phyloP scores from a whole-genome alignment of 148 eudicot genomes.

The Chenopodium berlandieri region DNA sequence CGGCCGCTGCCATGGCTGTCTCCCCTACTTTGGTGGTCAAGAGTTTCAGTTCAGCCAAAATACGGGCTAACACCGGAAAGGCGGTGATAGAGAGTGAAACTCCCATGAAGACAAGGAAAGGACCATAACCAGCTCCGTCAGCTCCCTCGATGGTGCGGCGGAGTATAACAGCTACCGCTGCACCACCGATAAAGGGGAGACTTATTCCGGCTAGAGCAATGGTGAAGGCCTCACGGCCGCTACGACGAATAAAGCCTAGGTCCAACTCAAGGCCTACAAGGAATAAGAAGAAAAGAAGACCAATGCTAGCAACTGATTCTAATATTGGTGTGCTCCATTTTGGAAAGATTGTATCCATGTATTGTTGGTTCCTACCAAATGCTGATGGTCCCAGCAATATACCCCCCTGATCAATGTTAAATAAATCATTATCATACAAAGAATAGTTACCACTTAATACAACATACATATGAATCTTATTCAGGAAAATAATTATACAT shows the following conservation, averaged over 20 bases:
- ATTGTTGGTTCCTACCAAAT: constrained; percentile 38
- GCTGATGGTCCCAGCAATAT: constrained; percentile 54
- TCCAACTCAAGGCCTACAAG: constrained; percentile 54
- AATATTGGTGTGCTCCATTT: constrained; percentile 38
- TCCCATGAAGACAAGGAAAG: constrained; percentile 47
- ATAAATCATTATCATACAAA: no score
- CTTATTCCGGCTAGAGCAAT: constrained; percentile 45
- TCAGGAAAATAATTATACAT: no score
- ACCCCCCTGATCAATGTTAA: constrained; percentile 40
- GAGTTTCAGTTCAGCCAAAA: constrained; percentile 54
- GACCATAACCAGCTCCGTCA: constrained; percentile 18
- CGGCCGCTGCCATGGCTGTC: constrained; percentile 49
- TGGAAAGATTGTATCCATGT: constrained; percentile 36
- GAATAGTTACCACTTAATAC: no score
- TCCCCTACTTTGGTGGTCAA: constrained; percentile 49
- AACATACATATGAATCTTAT: no score
- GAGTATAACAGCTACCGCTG: constrained; percentile 32
- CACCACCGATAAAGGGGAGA: constrained; percentile 45
- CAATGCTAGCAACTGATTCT: constrained; percentile 55
- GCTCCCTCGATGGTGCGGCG: constrained; percentile 19
- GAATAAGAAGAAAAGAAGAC: constrained; percentile 50
- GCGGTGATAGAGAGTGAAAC: constrained; percentile 58
- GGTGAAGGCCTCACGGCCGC: constrained; percentile 33
- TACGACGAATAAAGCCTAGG: constrained; percentile 32
- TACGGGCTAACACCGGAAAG: constrained; percentile 45